These are phyloP conservation scores for Drechmeria coniospora DNA, from an alignment of 2,329 filamentous ascomycete genomes.

Conservation along the genomic window DNA sequence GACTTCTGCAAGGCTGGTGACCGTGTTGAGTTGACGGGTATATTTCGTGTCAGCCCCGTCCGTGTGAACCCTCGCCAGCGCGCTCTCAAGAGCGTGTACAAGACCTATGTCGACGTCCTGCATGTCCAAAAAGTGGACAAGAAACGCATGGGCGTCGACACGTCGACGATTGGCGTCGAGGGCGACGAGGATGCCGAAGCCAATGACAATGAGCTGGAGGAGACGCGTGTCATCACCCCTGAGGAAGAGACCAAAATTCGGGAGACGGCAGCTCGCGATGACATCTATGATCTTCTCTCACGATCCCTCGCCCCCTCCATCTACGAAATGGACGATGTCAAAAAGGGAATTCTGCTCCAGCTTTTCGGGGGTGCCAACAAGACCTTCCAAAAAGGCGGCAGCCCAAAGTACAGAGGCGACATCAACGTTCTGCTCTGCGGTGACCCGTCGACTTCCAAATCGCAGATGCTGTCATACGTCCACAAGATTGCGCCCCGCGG, in stretches of 20 bases:
- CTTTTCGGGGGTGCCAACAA: constrained; percentile 98
- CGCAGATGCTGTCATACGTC: constrained; percentile 83
- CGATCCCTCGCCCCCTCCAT: constrained; percentile 87
- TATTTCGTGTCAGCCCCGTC: constrained; percentile 89
- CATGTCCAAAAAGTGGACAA: constrained; percentile 96
- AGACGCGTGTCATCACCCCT: constrained; percentile 65
- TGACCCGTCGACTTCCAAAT: constrained; percentile 93
- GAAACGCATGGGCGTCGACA: constrained; percentile 81
- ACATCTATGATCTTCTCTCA: constrained; percentile 86
- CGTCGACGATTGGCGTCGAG: constrained; percentile 71
- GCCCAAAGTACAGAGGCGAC: constrained; percentile 88
- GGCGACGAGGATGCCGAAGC: constrained; percentile 50
- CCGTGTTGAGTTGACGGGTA: constrained; percentile 85
- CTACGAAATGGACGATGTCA: constrained; percentile 96
- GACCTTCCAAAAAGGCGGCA: constrained; percentile 89
- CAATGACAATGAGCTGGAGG: constrained; percentile 62
- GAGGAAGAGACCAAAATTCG: constrained; percentile 87
- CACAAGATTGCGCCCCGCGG: constrained; percentile 92
- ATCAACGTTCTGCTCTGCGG: constrained; percentile 95
- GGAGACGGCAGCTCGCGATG: constrained; percentile 59
- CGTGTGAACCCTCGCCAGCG: constrained; percentile 87
- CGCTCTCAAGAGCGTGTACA: constrained; percentile 88
- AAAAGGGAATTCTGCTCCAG: constrained; percentile 94
- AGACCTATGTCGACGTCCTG: constrained; percentile 90
- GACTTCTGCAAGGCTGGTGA: constrained; percentile 98